These are phyloP conservation scores for Fusarium verticillioides DNA, from an alignment of 2,329 filamentous ascomycete species.

Conservation along the genomic window DNA sequence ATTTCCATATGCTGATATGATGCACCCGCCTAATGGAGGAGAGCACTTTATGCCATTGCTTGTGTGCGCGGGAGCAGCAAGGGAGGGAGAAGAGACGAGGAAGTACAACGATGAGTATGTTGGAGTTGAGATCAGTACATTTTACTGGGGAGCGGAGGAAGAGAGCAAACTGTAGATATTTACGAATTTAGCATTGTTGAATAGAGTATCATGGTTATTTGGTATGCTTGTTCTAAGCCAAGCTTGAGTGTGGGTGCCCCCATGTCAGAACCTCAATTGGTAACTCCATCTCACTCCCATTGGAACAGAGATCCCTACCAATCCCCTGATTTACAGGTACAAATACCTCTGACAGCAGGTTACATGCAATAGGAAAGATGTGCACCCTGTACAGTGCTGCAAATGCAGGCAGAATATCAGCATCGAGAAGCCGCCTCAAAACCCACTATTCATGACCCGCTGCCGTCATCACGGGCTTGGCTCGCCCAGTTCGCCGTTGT, in stretches of 20 bases:
- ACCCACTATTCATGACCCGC: conserved; percentile 35
- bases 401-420: not conserved
- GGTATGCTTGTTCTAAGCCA: conserved; percentile 22
- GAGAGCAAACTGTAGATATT: conserved; percentile 14
- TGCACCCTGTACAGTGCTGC: not conserved
- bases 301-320: conserved; percentile 9
- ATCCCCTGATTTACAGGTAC: conserved; percentile 32
- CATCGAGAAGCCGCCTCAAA: not conserved
- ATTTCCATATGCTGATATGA: conserved; percentile 60
- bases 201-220: conserved; percentile 2
- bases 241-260: not conserved
- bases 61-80: conserved; percentile 64
- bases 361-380: not conserved
- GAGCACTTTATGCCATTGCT: conserved; percentile 71
- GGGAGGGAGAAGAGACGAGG: conserved; percentile 54
- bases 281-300: conserved; percentile 5
- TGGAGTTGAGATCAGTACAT: conserved; percentile 64
- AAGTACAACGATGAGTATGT: conserved; percentile 61
- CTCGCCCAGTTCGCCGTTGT: not conserved
- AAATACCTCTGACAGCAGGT: not conserved
- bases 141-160: conserved; percentile 61
- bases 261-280: not conserved
- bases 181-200: not conserved
- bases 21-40: conserved; percentile 64
- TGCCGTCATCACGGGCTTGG: conserved; percentile 39